Conservation (phyloP, 164 flowering plant genomes). For the Annona squamosa region DNA sequence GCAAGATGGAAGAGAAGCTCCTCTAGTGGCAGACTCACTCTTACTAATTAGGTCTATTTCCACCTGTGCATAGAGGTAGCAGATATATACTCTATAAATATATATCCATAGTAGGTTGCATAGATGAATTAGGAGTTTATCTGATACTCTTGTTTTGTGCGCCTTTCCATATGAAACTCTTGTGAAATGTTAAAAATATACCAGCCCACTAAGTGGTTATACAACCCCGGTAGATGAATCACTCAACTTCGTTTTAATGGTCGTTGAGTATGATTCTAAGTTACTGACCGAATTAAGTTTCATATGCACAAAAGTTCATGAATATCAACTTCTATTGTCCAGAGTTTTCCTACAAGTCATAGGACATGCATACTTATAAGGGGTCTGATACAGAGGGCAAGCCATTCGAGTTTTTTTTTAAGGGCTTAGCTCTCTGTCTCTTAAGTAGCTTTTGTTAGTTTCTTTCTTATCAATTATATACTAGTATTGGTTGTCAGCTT, state of each 20-base stretch:
- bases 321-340: background rate
- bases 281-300: too few species aligned
- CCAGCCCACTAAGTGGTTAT: background rate
- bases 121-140: background rate
- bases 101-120: background rate
- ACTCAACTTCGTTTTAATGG: too few species aligned
- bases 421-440: background rate
- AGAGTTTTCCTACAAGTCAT: background rate
- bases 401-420: background rate
- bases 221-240: too few species aligned
- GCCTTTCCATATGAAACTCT: background rate
- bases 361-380: too few species aligned
- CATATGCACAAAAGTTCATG: background rate
- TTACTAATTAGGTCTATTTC: background rate
- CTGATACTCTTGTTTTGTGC: background rate
- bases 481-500: background rate
- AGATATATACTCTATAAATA: background rate
- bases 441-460: too few species aligned
- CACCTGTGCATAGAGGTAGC: background rate
- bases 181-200: background rate
- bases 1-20: conserved; percentile 11
- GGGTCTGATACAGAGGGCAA: background rate
- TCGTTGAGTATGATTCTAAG: too few species aligned
- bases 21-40: background rate
- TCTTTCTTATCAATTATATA: background rate